phyloP scores from a whole-genome alignment of 2,329 filamentous ascomycete genomes.

The Trichoderma harzianum region DNA sequence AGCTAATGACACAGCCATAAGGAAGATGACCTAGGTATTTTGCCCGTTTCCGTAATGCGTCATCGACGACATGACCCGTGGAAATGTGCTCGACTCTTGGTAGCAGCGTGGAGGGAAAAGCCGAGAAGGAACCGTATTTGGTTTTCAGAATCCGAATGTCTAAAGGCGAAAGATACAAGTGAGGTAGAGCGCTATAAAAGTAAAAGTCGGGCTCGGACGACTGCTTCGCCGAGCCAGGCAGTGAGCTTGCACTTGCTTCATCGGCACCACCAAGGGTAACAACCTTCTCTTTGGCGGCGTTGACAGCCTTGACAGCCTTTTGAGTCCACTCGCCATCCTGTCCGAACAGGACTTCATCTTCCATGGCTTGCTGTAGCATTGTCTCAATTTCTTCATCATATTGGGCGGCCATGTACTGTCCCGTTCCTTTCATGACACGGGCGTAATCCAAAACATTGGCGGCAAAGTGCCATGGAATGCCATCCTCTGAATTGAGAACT shows the following conservation, averaged over 20 bases:
- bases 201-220: constrained; percentile 59
- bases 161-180: constrained; percentile 84
- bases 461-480: constrained; percentile 92
- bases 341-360: constrained; percentile 87
- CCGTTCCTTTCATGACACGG: constrained; percentile 89
- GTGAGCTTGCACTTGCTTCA: constrained; percentile 22
- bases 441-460: constrained; percentile 94
- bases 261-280: constrained; percentile 39
- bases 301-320: constrained; percentile 74
- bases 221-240: constrained; percentile 24
- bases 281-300: constrained; percentile 71
- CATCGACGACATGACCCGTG: constrained; percentile 82
- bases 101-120: constrained; percentile 80
- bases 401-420: constrained; percentile 80
- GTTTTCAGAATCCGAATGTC: constrained; percentile 91
- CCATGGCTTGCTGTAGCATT: constrained; percentile 71
- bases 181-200: constrained; percentile 83
- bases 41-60: constrained; percentile 74
- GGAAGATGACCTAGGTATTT: constrained; percentile 88
- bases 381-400: constrained; percentile 76
- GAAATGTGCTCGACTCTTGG: constrained; percentile 87
- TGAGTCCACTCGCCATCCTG: constrained; percentile 92
- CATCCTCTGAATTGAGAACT: constrained; percentile 63
- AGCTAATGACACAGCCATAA: constrained; percentile 85
- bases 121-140: constrained; percentile 77